Evolutionary conservation across 2,329 filamentous ascomycete species (phyloP).

Genomic region (Penicillium sp.): DNA sequence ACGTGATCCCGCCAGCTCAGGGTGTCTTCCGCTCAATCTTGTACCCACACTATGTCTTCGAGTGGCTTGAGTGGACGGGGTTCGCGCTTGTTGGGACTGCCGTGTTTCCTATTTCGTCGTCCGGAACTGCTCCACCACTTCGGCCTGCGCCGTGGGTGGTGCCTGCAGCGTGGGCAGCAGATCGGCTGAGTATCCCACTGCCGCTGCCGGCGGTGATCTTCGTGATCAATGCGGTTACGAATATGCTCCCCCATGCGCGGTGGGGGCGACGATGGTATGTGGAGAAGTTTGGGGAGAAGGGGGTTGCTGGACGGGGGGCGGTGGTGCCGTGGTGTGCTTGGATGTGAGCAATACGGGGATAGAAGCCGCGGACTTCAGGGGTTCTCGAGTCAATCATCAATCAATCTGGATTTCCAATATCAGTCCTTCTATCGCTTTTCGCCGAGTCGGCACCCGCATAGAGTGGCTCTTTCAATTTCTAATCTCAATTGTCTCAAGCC

Average conservation of each 20-base stretch:
- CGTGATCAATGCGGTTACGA: constrained; percentile 78
- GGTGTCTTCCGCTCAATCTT: constrained; percentile 80
- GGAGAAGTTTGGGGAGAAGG: constrained; percentile 80
- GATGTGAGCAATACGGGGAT: constrained; percentile 33
- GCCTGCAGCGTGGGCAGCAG: constrained; percentile 30
- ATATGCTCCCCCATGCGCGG: constrained; percentile 84
- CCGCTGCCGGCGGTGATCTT: constrained; percentile 74
- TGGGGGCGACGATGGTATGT: constrained; percentile 82
- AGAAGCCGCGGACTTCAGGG: too few relatives aligned
- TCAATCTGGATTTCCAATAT: too few relatives aligned
- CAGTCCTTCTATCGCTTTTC: too few relatives aligned
- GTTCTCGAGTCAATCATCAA: too few relatives aligned
- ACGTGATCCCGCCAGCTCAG: constrained; percentile 75
- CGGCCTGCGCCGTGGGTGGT: constrained; percentile 38
- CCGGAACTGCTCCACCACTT: constrained; percentile 21
- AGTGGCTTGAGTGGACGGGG: constrained; percentile 94
- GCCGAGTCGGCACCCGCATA: too few relatives aligned
- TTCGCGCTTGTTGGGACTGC: constrained; percentile 64
- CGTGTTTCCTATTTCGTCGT: constrained; percentile 28
- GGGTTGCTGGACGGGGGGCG: constrained; percentile 70
- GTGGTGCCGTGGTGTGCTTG: constrained; percentile 59
- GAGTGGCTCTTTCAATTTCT: too few relatives aligned
- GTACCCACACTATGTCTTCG: constrained; percentile 90
- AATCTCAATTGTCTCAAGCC: too few relatives aligned
- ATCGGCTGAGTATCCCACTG: constrained; percentile 47